Evolutionary conservation across 208 protist genomes (phyloP).

Genomic region (Eutreptiella sp.): DNA sequence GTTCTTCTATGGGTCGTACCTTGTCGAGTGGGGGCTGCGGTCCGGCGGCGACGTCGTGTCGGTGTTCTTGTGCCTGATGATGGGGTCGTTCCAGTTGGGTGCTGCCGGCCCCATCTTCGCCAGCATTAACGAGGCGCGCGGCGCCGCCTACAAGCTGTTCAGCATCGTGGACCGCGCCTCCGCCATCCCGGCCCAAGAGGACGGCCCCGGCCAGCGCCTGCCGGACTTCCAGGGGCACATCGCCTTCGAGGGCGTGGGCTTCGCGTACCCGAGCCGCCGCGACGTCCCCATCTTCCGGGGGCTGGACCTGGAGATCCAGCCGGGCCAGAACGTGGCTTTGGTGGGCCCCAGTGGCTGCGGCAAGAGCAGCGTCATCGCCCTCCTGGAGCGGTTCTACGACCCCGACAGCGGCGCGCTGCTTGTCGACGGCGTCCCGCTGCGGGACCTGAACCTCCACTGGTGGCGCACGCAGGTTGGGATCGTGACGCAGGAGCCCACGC

Average conservation of each 20-base stretch:
- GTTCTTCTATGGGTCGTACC: slow-evolving; percentile 63
- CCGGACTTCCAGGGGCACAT: too few species aligned
- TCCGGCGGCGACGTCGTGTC: slow-evolving; percentile 48
- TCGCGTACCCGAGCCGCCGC: slow-evolving; percentile 43
- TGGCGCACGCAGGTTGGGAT: slow-evolving; percentile 62
- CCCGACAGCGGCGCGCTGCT: slow-evolving; percentile 57
- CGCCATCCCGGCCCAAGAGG: too few species aligned
- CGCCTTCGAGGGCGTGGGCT: slow-evolving; percentile 35
- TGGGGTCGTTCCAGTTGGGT: slow-evolving; percentile 55
- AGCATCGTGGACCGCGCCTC: slow-evolving; percentile 62
- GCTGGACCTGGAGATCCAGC: slow-evolving; percentile 52
- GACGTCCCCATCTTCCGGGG: slow-evolving; percentile 53
- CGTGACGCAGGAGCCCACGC: slow-evolving; percentile 69
- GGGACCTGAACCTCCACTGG: slow-evolving; percentile 43
- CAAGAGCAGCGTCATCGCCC: slow-evolving; percentile 64
- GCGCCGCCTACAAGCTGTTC: slow-evolving; percentile 63
- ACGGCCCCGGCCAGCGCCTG: too few species aligned
- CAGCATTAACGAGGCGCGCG: slow-evolving; percentile 59
- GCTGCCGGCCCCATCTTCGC: slow-evolving; percentile 48
- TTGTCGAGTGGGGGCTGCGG: slow-evolving; percentile 52
- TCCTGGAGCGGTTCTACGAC: slow-evolving; percentile 76
- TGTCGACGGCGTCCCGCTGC: slow-evolving; percentile 69
- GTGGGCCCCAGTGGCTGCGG: slow-evolving; percentile 63
- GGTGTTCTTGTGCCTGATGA: slow-evolving; percentile 54
- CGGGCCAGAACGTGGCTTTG: slow-evolving; percentile 66